These are phyloP conservation scores for Ceratobasidium theobromae DNA, from an alignment of 1,284 basidiomycete genomes.

Conservation along the genomic window DNA sequence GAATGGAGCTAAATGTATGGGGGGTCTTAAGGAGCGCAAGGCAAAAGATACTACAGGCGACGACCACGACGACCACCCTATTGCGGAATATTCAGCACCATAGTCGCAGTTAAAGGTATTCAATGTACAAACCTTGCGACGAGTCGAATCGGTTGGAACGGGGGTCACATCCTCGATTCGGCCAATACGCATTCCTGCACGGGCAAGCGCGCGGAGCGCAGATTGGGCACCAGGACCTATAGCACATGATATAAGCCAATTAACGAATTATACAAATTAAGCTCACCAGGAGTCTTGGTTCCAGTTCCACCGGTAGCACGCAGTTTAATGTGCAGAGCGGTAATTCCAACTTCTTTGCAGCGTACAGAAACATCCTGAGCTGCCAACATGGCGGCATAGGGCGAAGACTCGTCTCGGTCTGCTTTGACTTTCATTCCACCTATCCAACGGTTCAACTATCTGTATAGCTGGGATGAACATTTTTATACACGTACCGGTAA, in stretches of 20 bases:
- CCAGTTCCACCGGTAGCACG: slow-evolving; percentile 98
- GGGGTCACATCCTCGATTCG: slow-evolving; percentile 98
- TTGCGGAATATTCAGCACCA: slow-evolving; percentile 5
- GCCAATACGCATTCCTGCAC: slow-evolving; percentile 98
- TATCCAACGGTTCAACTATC: slow-evolving; percentile 41
- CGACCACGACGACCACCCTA: slow-evolving; percentile 99
- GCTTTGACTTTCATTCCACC: slow-evolving; percentile 99
- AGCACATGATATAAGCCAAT: neutral
- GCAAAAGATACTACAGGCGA: slow-evolving; percentile 65
- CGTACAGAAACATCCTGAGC: slow-evolving; percentile 95
- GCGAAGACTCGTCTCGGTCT: slow-evolving; percentile 98
- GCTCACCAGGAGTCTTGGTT: slow-evolving; percentile 90
- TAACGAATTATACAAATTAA: neutral
- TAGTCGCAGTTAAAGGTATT: neutral
- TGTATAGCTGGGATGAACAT: neutral
- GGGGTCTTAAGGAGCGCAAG: neutral
- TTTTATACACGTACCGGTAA: slow-evolving; percentile 72
- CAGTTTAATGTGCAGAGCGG: slow-evolving; percentile 96
- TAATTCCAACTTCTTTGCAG: slow-evolving; percentile 99
- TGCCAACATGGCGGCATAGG: slow-evolving; percentile 99
- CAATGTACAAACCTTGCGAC: slow-evolving; percentile 74
- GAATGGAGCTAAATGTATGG: slow-evolving; percentile 10
- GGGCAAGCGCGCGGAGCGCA: slow-evolving; percentile 96
- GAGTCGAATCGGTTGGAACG: slow-evolving; percentile 94
- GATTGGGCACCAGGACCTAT: slow-evolving; percentile 86